Evolutionary conservation across 2,329 filamentous ascomycete species (phyloP), one percentile per base, ranked within the genome.

Genomic region (Helotiales sp.): DNA sequence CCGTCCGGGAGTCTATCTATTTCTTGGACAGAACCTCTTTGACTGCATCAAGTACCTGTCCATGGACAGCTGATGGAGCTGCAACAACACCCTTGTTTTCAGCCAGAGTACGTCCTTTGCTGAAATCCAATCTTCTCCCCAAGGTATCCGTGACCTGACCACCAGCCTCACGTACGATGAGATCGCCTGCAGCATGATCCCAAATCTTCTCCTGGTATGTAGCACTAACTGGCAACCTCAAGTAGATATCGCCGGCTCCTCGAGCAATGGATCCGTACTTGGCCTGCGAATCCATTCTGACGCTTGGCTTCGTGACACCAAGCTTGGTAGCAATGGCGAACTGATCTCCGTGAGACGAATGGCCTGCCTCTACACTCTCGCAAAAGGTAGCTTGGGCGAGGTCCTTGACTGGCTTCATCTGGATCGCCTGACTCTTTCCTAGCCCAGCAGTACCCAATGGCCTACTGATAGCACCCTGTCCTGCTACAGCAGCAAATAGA

Each of bases 181-280:
- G 82, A 75, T 97, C 94, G 47, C 96, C 96, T 13, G 95, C 96
- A 20, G 96, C 96, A 79, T 99, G 96, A 78, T 99, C 96, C 96
- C 96, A 99, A 73, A 99, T 99, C 87, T 99, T 99, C 85, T 99
- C 96, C 79, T 97, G 89, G 82, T 99, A 99, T 63, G 91, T 90
- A 74, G 90, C 91, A 78, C 88, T 91, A 5, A 93, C 91, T 3
- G 96, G 96, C 66, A 99, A 82, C 63, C 96, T 88, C 66, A 99
- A 86, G 81, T 99, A 99, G 72, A 99, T 90, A 77, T 99, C 96
- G 59, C 94, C 96, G 5, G 94, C 93, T 54, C 96, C 96, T 70
- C 96, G 87, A 40, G 96, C 96, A 78, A 99, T 97, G 40, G 92
- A 96, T 69, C 91, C 95, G 81, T 99, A 99, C 82, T 99, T 99